A percentile compares a stretch with the other conserved stretches of the same genome.
phyloP scores from a whole-genome alignment of 2,329 filamentous ascomycete genomes.

The Albifimbria verrucaria region DNA sequence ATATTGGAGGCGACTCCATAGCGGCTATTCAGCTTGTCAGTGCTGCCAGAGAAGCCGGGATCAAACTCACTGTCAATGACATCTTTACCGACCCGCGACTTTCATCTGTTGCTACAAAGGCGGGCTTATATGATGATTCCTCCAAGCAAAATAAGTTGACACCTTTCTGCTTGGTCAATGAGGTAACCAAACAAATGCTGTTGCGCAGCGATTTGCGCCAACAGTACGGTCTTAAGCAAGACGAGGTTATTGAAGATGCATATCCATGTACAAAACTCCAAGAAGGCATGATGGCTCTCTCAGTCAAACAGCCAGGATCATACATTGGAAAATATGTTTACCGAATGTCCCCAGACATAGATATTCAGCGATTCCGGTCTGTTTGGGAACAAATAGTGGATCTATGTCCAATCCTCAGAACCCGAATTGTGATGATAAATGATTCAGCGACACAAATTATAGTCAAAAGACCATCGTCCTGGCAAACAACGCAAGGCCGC shows the following conservation, averaged over 20 bases:
- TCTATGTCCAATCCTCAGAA: not conserved
- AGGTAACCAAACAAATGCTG: not conserved
- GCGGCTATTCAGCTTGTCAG: slow-evolving; percentile 42
- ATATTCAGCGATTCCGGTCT: not conserved
- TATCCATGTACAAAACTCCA: slow-evolving; percentile 4
- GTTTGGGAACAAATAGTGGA: slow-evolving; percentile 2
- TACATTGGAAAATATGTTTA: not conserved
- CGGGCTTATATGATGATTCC: too few species aligned
- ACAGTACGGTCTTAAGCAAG: not conserved
- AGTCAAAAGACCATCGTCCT: not conserved
- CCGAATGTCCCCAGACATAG: not conserved
- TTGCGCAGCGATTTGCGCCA: too few species aligned
- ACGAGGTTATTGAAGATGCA: not conserved
- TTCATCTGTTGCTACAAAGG: slow-evolving; percentile 33
- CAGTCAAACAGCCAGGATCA: not conserved
- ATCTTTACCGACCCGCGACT: slow-evolving; percentile 38
- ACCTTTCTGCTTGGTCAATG: too few species aligned
- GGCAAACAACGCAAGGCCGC: not conserved
- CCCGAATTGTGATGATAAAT: not conserved
- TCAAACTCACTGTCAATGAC: slow-evolving; percentile 35
- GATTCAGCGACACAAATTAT: not conserved
- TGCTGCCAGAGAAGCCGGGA: slow-evolving; percentile 27
- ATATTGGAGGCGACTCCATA: slow-evolving; percentile 42
- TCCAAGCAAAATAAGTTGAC: too few species aligned
- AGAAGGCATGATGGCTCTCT: slow-evolving; percentile 1